These are phyloP conservation scores for Penicillium sp. DNA, from an alignment of 2,329 filamentous ascomycete genomes.

Conservation along the genomic window DNA sequence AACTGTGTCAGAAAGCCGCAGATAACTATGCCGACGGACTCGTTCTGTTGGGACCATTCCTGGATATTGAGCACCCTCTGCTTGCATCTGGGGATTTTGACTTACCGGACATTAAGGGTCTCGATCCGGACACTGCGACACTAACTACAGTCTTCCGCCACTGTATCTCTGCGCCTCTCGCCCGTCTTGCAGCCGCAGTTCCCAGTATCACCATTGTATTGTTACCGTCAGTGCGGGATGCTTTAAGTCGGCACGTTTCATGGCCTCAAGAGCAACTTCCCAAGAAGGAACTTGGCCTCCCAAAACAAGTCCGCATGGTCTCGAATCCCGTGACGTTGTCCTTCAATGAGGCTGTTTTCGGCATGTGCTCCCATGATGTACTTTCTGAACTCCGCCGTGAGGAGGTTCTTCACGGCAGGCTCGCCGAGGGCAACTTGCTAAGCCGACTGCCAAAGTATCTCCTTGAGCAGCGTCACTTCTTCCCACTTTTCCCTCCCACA, in stretches of 20 bases:
- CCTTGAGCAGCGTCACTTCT: slow-evolving; percentile 87
- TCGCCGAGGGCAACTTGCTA: slow-evolving; percentile 60
- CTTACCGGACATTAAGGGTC: slow-evolving; percentile 62
- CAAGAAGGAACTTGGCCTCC: slow-evolving; percentile 71
- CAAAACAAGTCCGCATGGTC: slow-evolving; percentile 72
- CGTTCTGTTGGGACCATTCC: slow-evolving; percentile 79
- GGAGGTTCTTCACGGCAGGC: slow-evolving; percentile 61
- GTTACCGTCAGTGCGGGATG: slow-evolving; percentile 78
- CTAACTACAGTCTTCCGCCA: slow-evolving; percentile 80
- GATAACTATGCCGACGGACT: slow-evolving; percentile 74
- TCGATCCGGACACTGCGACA: slow-evolving; percentile 75
- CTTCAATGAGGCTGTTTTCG: slow-evolving; percentile 82
- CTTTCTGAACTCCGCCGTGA: slow-evolving; percentile 77
- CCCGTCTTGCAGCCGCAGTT: slow-evolving; percentile 66
- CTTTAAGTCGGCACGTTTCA: slow-evolving; percentile 76
- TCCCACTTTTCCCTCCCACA: slow-evolving; percentile 80
- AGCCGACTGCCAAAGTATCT: slow-evolving; percentile 72
- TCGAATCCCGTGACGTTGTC: slow-evolving; percentile 88
- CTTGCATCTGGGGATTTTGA: slow-evolving; percentile 79
- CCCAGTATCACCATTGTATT: slow-evolving; percentile 80
- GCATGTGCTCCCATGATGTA: slow-evolving; percentile 78
- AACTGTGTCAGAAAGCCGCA: slow-evolving; percentile 74
- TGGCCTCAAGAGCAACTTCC: slow-evolving; percentile 78
- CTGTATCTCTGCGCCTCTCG: slow-evolving; percentile 71
- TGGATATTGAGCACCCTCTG: slow-evolving; percentile 87